Base-by-base conservation (phyloP, 1,284 basidiomycete genomes). In the Malassezia japonica region DNA sequence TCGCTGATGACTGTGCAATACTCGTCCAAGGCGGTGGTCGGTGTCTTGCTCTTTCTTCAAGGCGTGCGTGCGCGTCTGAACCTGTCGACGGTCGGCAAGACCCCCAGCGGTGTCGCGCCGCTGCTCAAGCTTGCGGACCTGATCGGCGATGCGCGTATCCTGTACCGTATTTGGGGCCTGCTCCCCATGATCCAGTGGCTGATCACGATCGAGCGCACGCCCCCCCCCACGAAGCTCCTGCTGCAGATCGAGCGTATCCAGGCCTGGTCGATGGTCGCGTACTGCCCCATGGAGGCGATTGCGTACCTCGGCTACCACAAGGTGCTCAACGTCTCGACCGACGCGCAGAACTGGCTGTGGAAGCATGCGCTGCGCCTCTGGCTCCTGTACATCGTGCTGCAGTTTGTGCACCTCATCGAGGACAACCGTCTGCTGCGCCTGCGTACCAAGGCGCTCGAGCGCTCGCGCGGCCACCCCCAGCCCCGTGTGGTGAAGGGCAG, bases 161-260 rank as follows among this genome's bases (percentile, higher is more conserved):
- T 72, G 6, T 70, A 56, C 55, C 57, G 70, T 23, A 72, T 72
- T 46, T 70, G 68, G 67, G 67, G 65, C n/a, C 52, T 71, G n/a
- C 50, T 72, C 38, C 66, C 68, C 31, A 72, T 72, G 46, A 20
- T 70, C 44, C 60, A 72, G 55, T 72, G 69, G 69, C 70, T 72
- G 63, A 61, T 69, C 38, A 49, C 58, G 27, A 37, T 72, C 10
- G 70, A 70, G 52, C 48, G 62, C 21, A 49, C 56, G 1, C 66
- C 64, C 20, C 70, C 68, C 16, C 65, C 65, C 2, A 70, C 65
- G 1, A 39, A 60, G 18, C 49, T 67, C 25, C 49, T 72, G 41
- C 65, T 66, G 56, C 62, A 65, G 47, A 64, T 72, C 25, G 70
- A 72, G 59, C 58, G 70, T 5, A 59, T 72, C 27, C 70, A 72